Conservation (phyloP, 208 protist species). For the Leishmania mexicana region DNA sequence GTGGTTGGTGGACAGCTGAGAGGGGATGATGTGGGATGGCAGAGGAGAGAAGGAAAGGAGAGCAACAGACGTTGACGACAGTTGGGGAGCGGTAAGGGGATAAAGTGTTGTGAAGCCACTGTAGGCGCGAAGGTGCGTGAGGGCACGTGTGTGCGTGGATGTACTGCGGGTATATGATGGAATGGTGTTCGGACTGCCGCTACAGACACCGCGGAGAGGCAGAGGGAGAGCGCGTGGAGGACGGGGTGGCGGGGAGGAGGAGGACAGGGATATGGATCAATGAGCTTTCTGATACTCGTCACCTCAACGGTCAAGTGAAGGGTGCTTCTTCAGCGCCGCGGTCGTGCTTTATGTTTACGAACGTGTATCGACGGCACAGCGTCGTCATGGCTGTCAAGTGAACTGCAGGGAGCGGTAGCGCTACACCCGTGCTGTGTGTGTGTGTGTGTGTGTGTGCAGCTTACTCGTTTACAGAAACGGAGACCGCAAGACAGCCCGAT, state of each 20-base stretch:
- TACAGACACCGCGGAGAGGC: too few species aligned
- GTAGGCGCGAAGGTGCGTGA: neutral
- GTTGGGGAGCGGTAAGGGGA: neutral
- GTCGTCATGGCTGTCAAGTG: neutral
- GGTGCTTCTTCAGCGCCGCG: neutral
- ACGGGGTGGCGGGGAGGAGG: too few species aligned
- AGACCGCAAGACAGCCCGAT: neutral
- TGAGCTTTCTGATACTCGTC: neutral
- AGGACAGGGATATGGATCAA: neutral
- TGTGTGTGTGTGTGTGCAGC: neutral
- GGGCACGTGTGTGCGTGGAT: neutral
- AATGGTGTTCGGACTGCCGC: neutral
- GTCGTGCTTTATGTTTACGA: neutral
- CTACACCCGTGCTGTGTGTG: too few species aligned
- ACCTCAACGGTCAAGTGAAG: neutral
- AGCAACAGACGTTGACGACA: too few species aligned
- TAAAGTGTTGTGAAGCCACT: neutral
- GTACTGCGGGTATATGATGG: neutral
- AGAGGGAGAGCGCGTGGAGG: neutral
- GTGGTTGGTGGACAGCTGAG: neutral
- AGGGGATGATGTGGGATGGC: neutral
- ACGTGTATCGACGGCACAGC: neutral
- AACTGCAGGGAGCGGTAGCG: too few species aligned
- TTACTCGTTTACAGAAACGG: neutral
- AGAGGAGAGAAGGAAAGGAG: neutral